These are phyloP conservation scores for Cucurbita argyrosperma DNA, from an alignment of 306 rosid genomes.

Conservation along the genomic window DNA sequence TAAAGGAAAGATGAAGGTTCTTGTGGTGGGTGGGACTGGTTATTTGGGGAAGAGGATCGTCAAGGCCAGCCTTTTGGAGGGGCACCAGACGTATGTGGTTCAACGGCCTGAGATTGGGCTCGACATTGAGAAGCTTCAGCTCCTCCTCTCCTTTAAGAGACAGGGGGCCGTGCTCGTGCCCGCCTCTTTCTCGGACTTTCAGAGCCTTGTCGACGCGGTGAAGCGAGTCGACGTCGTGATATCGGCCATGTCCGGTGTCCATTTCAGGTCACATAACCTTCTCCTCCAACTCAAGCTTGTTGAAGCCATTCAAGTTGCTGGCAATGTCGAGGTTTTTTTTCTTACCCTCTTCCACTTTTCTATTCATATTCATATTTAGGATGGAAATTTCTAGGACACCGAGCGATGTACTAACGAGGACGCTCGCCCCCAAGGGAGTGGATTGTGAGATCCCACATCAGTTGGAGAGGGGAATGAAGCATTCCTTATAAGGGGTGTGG, in stretches of 20 bases:
- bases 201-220: constrained; percentile 56
- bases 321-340: constrained; percentile 45
- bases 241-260: constrained; percentile 68
- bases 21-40: constrained; percentile 76
- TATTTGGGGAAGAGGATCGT: constrained; percentile 67
- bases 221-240: constrained; percentile 64
- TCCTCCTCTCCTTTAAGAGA: constrained; percentile 47
- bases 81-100: constrained; percentile 56
- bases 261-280: constrained; percentile 51
- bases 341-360: too few relatives aligned
- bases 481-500: too few relatives aligned
- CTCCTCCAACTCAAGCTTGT: constrained; percentile 72
- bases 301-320: constrained; percentile 63
- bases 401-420: too few relatives aligned
- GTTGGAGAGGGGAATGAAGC: too few relatives aligned
- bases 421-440: too few relatives aligned
- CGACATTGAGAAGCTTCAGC: constrained; percentile 52
- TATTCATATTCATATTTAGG: too few relatives aligned
- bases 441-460: too few relatives aligned
- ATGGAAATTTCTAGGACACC: too few relatives aligned
- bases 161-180: constrained; percentile 52
- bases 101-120: constrained; percentile 57
- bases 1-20: constrained; percentile 28
- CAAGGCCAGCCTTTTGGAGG: constrained; percentile 47
- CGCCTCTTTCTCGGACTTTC: constrained; percentile 51